A percentile compares a stretch with the other conserved stretches of the same genome.
phyloP scores from a whole-genome alignment of 495 filamentous ascomycete genomes.

The Penicillium antarcticum region DNA sequence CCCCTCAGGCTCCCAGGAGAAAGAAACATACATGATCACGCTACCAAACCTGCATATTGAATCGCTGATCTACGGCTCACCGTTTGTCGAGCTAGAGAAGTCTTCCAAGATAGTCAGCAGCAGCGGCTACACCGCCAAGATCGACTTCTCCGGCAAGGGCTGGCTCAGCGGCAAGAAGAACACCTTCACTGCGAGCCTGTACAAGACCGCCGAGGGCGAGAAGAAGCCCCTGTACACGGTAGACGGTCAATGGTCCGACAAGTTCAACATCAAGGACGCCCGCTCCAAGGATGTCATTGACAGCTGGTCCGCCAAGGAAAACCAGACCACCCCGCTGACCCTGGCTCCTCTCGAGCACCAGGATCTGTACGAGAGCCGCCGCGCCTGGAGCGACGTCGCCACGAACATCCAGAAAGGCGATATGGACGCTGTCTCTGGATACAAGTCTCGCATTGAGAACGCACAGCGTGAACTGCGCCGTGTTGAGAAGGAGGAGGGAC shows the following conservation, averaged over 20 bases:
- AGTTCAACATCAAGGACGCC: conserved; percentile 73
- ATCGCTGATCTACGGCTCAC: conserved; percentile 84
- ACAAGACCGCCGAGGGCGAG: conserved; percentile 67
- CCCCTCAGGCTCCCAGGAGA: conserved; percentile 47
- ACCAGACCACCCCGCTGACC: conserved; percentile 62
- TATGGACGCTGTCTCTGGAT: conserved; percentile 70
- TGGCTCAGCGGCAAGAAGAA: conserved; percentile 97
- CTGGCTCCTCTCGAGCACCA: conserved; percentile 76
- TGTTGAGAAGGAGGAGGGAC: conserved; percentile 71
- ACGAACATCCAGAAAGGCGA: conserved; percentile 74
- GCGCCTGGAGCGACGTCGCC: conserved; percentile 86
- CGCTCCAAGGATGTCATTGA: conserved; percentile 68
- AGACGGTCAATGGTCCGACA: conserved; percentile 88
- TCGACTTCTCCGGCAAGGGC: conserved; percentile 88
- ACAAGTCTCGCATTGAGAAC: conserved; percentile 90
- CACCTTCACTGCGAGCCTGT: conserved; percentile 74
- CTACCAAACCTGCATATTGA: conserved; percentile 92
- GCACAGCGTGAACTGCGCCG: conserved; percentile 81
- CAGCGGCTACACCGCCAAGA: conserved; percentile 84
- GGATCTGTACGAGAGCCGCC: conserved; percentile 80
- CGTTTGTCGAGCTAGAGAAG: conserved; percentile 87
- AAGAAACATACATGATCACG: conserved; percentile 84
- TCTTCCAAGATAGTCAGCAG: conserved; percentile 79
- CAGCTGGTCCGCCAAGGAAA: conserved; percentile 60
- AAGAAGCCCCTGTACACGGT: conserved; percentile 80